Evolutionary conservation across 108 stramenopile species (phyloP).

Genomic region (Schizochytrium sp.): DNA sequence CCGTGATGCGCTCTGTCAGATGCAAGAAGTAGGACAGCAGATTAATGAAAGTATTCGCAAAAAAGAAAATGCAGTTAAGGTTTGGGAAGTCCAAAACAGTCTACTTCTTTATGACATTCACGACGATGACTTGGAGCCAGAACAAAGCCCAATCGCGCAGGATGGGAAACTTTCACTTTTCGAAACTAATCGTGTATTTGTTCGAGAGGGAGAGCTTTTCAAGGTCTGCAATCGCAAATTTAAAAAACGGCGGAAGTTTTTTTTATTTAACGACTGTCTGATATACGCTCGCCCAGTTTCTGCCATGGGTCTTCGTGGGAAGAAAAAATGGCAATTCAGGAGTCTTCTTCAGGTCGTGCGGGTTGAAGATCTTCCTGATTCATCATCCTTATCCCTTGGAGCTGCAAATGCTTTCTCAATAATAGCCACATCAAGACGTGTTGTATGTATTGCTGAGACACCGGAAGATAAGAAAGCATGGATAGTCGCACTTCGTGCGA

Average conservation of each 20-base stretch:
- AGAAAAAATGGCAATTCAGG: constrained; percentile 31
- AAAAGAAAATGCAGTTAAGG: constrained; percentile 58
- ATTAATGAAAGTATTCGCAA: constrained; percentile 51
- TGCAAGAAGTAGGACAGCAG: constrained; percentile 4
- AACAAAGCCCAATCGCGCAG: background rate
- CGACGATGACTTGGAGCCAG: background rate
- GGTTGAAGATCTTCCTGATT: constrained; percentile 14
- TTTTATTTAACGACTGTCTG: constrained; percentile 43
- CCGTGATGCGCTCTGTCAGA: constrained; percentile 27
- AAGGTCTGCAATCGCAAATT: constrained; percentile 17
- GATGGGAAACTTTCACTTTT: background rate
- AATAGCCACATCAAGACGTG: background rate
- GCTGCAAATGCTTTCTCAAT: background rate
- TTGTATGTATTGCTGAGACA: constrained; percentile 17
- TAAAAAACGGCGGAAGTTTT: constrained; percentile 52
- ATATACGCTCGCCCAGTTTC: constrained; percentile 21
- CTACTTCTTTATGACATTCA: background rate
- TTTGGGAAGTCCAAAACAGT: constrained; percentile 47
- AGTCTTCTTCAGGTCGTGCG: background rate
- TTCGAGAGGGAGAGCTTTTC: constrained; percentile 51
- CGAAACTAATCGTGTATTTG: constrained; percentile 6
- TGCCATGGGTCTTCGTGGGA: background rate
- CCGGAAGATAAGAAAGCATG: background rate
- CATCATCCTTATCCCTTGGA: constrained; percentile 33
- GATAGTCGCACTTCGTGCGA: background rate